Percentiles rank a stretch among this genome's conserved stretches.
phyloP scores from a whole-genome alignment of 805 yeast species.

The Wickerhamiella vanderwaltii region DNA sequence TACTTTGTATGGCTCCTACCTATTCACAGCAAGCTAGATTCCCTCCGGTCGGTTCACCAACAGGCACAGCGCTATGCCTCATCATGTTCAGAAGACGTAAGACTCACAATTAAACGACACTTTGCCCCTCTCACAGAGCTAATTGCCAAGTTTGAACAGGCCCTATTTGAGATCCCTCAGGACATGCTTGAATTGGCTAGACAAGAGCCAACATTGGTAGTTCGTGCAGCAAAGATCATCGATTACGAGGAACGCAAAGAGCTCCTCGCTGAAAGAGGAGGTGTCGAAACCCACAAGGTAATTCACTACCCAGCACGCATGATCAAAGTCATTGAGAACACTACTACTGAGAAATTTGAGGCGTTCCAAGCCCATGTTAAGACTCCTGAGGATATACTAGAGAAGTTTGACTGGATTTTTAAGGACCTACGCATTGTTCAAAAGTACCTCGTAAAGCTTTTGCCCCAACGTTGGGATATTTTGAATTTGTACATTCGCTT shows the following conservation, averaged over 20 bases:
- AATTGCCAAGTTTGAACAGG: constrained; percentile 46
- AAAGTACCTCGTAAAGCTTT: constrained; percentile 42
- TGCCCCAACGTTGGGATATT: constrained; percentile 68
- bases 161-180: constrained; percentile 52
- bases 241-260: constrained; percentile 77
- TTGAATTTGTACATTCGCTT: constrained; percentile 47
- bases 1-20: constrained; percentile 42
- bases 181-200: constrained; percentile 62
- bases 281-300: constrained; percentile 25
- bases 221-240: constrained; percentile 61
- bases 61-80: constrained; percentile 48
- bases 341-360: constrained; percentile 54
- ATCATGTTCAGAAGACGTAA: constrained; percentile 48
- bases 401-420: constrained; percentile 71
- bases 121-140: constrained; percentile 38
- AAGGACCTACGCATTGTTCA: constrained; percentile 62
- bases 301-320: constrained; percentile 27
- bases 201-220: constrained; percentile 54
- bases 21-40: constrained; percentile 59
- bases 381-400: constrained; percentile 40
- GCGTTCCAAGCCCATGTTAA: constrained; percentile 47
- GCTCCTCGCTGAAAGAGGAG: constrained; percentile 29
- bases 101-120: constrained; percentile 49
- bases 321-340: constrained; percentile 42
- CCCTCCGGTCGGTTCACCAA: constrained; percentile 67